Conservation (phyloP, 768 basidiomycete species). For the Hirschioporus abietinus region DNA sequence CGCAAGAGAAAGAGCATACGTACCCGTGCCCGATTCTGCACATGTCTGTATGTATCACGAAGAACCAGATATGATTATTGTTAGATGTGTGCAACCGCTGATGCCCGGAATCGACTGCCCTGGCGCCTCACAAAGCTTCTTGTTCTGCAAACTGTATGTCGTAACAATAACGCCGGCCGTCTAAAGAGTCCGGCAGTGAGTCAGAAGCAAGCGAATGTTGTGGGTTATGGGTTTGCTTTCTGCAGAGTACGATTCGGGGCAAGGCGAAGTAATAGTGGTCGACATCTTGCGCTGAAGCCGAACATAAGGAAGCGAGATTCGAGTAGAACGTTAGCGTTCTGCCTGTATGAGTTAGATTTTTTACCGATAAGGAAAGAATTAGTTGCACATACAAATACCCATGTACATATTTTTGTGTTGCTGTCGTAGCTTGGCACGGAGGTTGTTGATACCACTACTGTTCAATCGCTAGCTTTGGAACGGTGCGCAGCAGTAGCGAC, state of each 20-base stretch:
- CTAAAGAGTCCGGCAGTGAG: not conserved
- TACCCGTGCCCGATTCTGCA: not conserved
- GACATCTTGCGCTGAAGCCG: not conserved
- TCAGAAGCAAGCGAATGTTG: not conserved
- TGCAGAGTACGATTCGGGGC: no score
- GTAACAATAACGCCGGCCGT: not conserved
- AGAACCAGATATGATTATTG: no score
- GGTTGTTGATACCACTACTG: not conserved
- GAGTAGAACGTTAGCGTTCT: not conserved
- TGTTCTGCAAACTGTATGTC: conserved; percentile 4
- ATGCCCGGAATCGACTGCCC: conserved; percentile 1
- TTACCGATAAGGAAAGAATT: no score
- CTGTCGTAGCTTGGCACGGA: not conserved
- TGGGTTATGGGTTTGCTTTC: not conserved
- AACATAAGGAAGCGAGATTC: not conserved
- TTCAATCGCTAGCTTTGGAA: not conserved
- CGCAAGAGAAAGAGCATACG: not conserved
- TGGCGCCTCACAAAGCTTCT: not conserved
- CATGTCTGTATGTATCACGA: not conserved
- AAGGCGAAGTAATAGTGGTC: no score
- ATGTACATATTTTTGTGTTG: not conserved
- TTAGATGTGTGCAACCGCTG: not conserved
- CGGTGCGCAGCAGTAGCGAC: not conserved
- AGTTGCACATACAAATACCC: not conserved
- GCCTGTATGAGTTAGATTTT: not conserved